Conservation (phyloP, 192 early-diverging fungal species). For the Jimgerdemannia flammicorona region DNA sequence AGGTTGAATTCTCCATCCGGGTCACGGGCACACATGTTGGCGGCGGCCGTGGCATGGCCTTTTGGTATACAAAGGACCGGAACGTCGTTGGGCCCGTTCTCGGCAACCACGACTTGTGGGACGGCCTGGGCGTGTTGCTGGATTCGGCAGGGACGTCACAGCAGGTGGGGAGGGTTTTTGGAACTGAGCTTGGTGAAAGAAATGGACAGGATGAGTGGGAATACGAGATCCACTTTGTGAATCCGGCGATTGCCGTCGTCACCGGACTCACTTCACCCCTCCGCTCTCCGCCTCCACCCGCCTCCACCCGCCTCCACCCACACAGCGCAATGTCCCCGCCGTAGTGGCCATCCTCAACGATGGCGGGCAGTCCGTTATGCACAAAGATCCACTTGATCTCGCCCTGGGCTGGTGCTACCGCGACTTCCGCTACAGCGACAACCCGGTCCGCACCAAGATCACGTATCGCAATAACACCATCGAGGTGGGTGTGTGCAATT, state of each 20-base stretch:
- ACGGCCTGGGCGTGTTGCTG: slow-evolving; percentile 63
- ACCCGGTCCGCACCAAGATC: slow-evolving; percentile 49
- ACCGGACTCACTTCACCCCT: no score
- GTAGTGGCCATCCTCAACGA: slow-evolving; percentile 64
- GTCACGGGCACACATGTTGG: slow-evolving; percentile 51
- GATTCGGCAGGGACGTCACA: slow-evolving; percentile 49
- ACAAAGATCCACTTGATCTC: slow-evolving; percentile 34
- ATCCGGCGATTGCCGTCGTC: no score
- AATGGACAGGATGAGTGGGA: no score
- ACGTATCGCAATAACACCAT: slow-evolving; percentile 59
- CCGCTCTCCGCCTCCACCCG: not conserved
- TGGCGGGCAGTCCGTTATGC: slow-evolving; percentile 36
- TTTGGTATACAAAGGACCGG: slow-evolving; percentile 75
- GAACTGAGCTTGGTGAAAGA: not conserved
- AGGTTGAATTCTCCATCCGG: slow-evolving; percentile 59
- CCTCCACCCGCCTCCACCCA: no score
- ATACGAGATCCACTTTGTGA: no score
- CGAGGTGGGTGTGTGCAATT: slow-evolving; percentile 18
- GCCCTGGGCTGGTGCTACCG: slow-evolving; percentile 52
- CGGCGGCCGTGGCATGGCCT: slow-evolving; percentile 74
- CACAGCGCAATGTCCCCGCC: slow-evolving; percentile 22
- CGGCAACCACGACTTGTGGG: slow-evolving; percentile 64
- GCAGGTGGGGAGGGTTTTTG: slow-evolving; percentile 13
- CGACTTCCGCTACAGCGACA: slow-evolving; percentile 62
- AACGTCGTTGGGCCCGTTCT: slow-evolving; percentile 52